Evolutionary conservation across 495 filamentous ascomycete species (phyloP).

Genomic region (Hyaloscypha bicolor): DNA sequence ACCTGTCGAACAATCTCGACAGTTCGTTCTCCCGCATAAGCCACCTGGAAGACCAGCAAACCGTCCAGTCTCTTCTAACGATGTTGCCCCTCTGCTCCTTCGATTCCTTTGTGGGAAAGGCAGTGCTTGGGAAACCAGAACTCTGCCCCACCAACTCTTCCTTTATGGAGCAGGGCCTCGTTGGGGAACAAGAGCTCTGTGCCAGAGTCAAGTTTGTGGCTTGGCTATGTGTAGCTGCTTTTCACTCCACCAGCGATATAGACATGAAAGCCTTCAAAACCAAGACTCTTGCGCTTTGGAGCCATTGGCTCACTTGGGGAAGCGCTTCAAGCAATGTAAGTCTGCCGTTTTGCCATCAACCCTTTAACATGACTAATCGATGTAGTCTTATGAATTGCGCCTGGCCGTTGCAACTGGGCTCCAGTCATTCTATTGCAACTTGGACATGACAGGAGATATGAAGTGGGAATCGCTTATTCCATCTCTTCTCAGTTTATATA

Average conservation of each 20-base stretch:
- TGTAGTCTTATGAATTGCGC: slow-evolving; percentile 67
- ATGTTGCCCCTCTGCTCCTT: too few relatives aligned
- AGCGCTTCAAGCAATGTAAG: too few relatives aligned
- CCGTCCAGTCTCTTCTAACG: too few relatives aligned
- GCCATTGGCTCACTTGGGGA: background rate
- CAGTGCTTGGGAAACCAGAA: too few relatives aligned
- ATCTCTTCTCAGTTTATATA: slow-evolving; percentile 25
- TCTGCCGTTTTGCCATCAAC: background rate
- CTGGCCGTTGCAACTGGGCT: slow-evolving; percentile 55
- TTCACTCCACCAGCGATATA: background rate
- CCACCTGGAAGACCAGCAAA: too few relatives aligned
- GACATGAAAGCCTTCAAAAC: background rate
- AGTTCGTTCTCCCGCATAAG: too few relatives aligned
- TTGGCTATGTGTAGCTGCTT: background rate
- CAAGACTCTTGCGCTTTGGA: background rate
- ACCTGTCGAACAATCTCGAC: too few relatives aligned
- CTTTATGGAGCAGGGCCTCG: background rate
- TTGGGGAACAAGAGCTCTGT: background rate
- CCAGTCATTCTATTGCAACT: slow-evolving; percentile 45
- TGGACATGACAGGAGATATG: background rate
- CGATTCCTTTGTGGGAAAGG: too few relatives aligned
- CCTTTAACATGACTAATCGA: background rate
- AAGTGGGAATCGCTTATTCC: slow-evolving; percentile 4
- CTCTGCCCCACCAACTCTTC: background rate
- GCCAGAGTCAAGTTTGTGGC: background rate